Base-by-base conservation (phyloP, 768 basidiomycete species). In the Cystofilobasidium ferigula region DNA sequence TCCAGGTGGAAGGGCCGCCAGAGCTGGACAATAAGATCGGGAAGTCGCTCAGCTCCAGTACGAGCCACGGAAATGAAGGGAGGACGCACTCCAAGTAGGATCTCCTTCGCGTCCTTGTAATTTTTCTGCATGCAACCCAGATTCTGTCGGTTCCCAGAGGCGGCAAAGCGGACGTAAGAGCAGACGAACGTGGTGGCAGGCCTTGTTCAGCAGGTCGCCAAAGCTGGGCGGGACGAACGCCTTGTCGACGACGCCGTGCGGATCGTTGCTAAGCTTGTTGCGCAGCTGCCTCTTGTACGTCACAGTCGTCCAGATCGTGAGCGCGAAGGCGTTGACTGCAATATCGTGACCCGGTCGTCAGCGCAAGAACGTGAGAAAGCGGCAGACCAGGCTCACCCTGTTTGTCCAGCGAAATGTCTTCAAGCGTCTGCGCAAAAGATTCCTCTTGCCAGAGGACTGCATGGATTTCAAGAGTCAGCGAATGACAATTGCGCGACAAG, bases 291-390 rank as follows among this genome's bases (percentile, higher is more conserved):
- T 64, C 68, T 77, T 76, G 69, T 68, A 74, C 3, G 72, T 74
- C 63, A 73, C 73, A 71, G 75, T 76, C 56, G 70, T 70, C 64
- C 72, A 77, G 43, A 76, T 72, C 2, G 73, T 73, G 61, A 77
- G 64, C 0, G 73, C 71, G 56, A 76, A 73, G 26, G 74, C 71
- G 43, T 74, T 73, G 38, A 70, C 69, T 64, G 47, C 14, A 16
- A 1, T 3, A 5, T 1, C 58, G 47, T 42, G 42, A 42, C 24
- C 24, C 38, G 18, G 34, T 57, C 24, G 34, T 20, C n/a, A n/a
- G n/a, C n/a, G 34, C 28, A 47, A 20, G 22, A 12, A n/a, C 10
- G n/a, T 40, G 57, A 38, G 6, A 10, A 22, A 20, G 54, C 26
- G 16, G 48, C 20, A 62, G 43, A 32, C 1, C 12, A 12, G n/a